Evolutionary conservation across 1,139 yeast species (phyloP).

Genomic region (Taphrina deformans): DNA sequence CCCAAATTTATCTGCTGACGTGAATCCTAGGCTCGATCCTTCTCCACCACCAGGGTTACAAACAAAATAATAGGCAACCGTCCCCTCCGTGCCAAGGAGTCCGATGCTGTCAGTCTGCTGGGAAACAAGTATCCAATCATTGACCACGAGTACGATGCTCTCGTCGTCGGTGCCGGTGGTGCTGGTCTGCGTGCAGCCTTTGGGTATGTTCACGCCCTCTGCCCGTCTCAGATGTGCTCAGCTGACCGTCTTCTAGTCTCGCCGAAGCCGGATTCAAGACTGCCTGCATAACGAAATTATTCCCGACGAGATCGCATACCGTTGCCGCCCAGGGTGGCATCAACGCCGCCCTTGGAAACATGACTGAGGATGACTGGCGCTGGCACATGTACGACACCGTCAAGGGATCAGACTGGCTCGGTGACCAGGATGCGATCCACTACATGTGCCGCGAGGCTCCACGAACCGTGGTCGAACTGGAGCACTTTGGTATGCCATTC

Average conservation of each 20-base stretch:
- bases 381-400: constrained; percentile 94
- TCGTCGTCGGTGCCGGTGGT: constrained; percentile 98
- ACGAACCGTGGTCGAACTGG: constrained; percentile 89
- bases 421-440: constrained; percentile 98
- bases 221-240: too few relatives aligned
- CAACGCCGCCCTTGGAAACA: constrained; percentile 93
- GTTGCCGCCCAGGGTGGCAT: constrained; percentile 99
- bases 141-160: constrained; percentile 96
- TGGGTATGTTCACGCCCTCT: constrained; percentile 37
- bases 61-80: constrained; percentile 34
- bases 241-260: constrained; percentile 54
- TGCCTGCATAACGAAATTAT: constrained; percentile 93
- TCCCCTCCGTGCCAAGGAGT: constrained; percentile 47
- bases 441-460: constrained; percentile 99
- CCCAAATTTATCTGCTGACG: constrained; percentile 1
- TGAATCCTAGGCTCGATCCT: constrained; percentile 20
- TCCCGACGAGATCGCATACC: constrained; percentile 98
- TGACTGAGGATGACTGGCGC: constrained; percentile 98
- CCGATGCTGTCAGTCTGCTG: constrained; percentile 44
- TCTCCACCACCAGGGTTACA: constrained; percentile 23
- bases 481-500: constrained; percentile 97
- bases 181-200: constrained; percentile 99
- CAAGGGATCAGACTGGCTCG: constrained; percentile 99
- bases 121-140: constrained; percentile 72
- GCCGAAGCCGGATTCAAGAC: constrained; percentile 97